phyloP scores from a whole-genome alignment of 805 yeast genomes.

The Kluyveromyces nonfermentans region DNA sequence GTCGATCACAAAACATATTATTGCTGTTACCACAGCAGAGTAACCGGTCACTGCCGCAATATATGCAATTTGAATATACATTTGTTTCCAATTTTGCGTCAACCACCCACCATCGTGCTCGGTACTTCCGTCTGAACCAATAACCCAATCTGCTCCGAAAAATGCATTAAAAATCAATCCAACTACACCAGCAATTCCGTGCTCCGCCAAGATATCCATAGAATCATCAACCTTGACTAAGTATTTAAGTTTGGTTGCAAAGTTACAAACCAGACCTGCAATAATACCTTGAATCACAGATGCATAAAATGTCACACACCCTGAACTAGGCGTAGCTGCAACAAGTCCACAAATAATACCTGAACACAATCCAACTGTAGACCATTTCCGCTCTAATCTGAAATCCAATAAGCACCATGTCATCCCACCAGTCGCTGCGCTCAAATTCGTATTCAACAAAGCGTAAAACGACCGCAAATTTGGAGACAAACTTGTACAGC shows the following conservation, averaged over 20 bases:
- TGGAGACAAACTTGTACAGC: slow-evolving; percentile 79
- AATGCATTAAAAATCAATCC: slow-evolving; percentile 85
- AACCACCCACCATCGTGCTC: slow-evolving; percentile 90
- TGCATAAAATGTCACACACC: slow-evolving; percentile 85
- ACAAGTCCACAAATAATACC: slow-evolving; percentile 94
- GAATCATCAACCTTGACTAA: slow-evolving; percentile 81
- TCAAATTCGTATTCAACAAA: slow-evolving; percentile 80
- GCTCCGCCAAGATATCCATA: slow-evolving; percentile 94
- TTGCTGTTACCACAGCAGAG: slow-evolving; percentile 62
- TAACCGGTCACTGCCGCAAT: slow-evolving; percentile 68
- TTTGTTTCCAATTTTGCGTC: slow-evolving; percentile 80
- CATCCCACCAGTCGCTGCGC: slow-evolving; percentile 85
- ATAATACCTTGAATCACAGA: slow-evolving; percentile 76
- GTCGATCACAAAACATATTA: slow-evolving; percentile 66
- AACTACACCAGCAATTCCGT: slow-evolving; percentile 90
- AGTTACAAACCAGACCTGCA: slow-evolving; percentile 80
- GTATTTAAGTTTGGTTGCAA: slow-evolving; percentile 79
- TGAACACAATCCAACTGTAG: slow-evolving; percentile 90
- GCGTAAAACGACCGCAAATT: slow-evolving; percentile 79
- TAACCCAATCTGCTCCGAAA: slow-evolving; percentile 78
- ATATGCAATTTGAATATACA: slow-evolving; percentile 84
- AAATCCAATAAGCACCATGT: slow-evolving; percentile 89
- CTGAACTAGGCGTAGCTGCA: slow-evolving; percentile 94
- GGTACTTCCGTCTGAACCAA: slow-evolving; percentile 83
- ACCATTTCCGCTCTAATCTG: slow-evolving; percentile 83